Conservation (phyloP, 2,329 filamentous ascomycete species). For the Penicillium griseofulvum region DNA sequence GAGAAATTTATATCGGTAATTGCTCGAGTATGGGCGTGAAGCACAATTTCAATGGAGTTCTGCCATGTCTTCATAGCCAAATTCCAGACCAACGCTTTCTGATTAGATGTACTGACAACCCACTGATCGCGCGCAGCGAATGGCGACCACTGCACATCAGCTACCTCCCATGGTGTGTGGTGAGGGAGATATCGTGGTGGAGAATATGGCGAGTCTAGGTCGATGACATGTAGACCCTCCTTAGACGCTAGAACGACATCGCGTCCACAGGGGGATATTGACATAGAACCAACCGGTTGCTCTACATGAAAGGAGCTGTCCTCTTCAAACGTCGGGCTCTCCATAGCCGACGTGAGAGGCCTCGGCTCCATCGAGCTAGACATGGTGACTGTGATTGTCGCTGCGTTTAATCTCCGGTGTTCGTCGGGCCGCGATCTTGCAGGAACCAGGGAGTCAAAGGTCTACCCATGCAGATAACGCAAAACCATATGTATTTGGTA, state of each 20-base stretch:
- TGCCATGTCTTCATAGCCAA: slow-evolving; percentile 68
- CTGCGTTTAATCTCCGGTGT: slow-evolving; percentile 4
- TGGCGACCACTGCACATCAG: slow-evolving; percentile 95
- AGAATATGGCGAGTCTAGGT: slow-evolving; percentile 84
- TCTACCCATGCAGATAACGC: slow-evolving; percentile 1
- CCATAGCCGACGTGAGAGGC: slow-evolving; percentile 60
- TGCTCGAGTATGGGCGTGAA: slow-evolving; percentile 80
- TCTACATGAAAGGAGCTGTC: slow-evolving; percentile 83
- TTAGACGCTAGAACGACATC: slow-evolving; percentile 90
- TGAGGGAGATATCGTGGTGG: slow-evolving; percentile 81
- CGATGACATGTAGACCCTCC: slow-evolving; percentile 85
- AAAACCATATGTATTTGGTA: not conserved
- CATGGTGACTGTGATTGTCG: slow-evolving; percentile 25
- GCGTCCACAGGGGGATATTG: slow-evolving; percentile 85
- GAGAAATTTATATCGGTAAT: slow-evolving; percentile 98
- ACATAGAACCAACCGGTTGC: slow-evolving; percentile 77
- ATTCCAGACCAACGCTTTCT: slow-evolving; percentile 93
- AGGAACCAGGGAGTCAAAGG: not conserved
- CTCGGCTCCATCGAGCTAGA: slow-evolving; percentile 37
- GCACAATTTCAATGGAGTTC: slow-evolving; percentile 82
- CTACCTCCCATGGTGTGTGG: slow-evolving; percentile 88
- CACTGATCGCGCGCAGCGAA: slow-evolving; percentile 87
- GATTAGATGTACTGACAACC: slow-evolving; percentile 92
- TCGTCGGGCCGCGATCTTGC: slow-evolving; percentile 9
- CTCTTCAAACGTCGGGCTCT: slow-evolving; percentile 83